phyloP scores from a whole-genome alignment of 768 basidiomycete genomes.

The Boletus pseudo-olivaceus region DNA sequence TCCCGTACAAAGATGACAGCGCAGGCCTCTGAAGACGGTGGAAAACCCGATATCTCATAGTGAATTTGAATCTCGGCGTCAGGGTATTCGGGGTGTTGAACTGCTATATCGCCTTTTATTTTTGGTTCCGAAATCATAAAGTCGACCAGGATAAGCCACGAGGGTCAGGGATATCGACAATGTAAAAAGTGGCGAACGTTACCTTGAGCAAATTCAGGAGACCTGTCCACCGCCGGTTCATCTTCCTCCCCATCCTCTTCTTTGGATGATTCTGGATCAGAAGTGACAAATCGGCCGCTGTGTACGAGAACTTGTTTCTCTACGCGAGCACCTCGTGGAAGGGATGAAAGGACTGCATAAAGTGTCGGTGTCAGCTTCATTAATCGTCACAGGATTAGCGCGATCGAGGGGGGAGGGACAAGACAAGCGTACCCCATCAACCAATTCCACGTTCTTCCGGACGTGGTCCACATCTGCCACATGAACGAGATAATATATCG shows the following conservation, averaged over 20 bases:
- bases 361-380: slow-evolving; percentile 40
- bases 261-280: slow-evolving; percentile 22
- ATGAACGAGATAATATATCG: slow-evolving; percentile 70
- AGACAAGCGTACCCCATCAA: slow-evolving; percentile 18
- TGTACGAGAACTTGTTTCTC: slow-evolving; percentile 78
- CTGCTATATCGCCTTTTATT: slow-evolving; percentile 12
- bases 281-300: slow-evolving; percentile 52
- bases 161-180: background rate
- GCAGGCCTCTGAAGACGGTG: slow-evolving; percentile 38
- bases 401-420: background rate
- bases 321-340: slow-evolving; percentile 69
- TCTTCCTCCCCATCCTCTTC: slow-evolving; percentile 39
- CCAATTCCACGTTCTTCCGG: slow-evolving; percentile 35
- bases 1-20: slow-evolving; percentile 44
- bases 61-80: slow-evolving; percentile 22
- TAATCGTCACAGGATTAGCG: background rate
- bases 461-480: slow-evolving; percentile 37
- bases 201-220: slow-evolving; percentile 45
- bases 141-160: background rate
- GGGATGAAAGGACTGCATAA: slow-evolving; percentile 56
- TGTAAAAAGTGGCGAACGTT: background rate
- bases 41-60: slow-evolving; percentile 50
- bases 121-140: background rate
- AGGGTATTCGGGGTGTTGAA: slow-evolving; percentile 4
- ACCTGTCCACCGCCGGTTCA: slow-evolving; percentile 30